Base-by-base conservation (phyloP, 2,329 filamentous ascomycete species). In the Zasmidium cellare region DNA sequence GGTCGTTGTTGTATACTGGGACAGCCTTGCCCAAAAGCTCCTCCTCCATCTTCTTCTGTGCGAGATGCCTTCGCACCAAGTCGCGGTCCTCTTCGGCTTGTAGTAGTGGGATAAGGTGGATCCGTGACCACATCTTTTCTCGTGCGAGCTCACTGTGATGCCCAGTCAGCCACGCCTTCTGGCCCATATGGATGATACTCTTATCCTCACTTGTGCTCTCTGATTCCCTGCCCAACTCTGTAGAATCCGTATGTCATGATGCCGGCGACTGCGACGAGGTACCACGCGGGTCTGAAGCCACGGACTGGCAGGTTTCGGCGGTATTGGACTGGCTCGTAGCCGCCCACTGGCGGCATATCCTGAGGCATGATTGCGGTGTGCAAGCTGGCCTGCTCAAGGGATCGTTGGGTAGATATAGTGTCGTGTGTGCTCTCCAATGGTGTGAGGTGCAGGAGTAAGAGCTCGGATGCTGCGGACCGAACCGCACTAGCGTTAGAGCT, bases 101-200 rank as follows among this genome's bases (percentile, higher is more conserved):
- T 64, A 99, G 86, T 63, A 96, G 80, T 58, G 94, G 94, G 71
- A 93, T 94, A 64, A 99, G 83, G 79, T 97, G 87, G 78, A 99
- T 96, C 73, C 94, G 89, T 61, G 91, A 86, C 94, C 94, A 99
- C 86, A 96, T 94, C 83, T 97, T 99, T 74, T 99, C 94, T 69
- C 94, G 91, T 63, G 87, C 90, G 67, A 96, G 87, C 78, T 99
- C 94, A 73, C 92, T 97, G 70, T 57, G 5, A 11, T n/a, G 24
- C 23, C 20, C 28, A 23, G 60, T 69, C 59, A 67, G 64, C 20
- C 31, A 23, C 19, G 14, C 20, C 45, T n/a, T 23, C 35, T 12
- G 3, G 7, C 1, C 35, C 16, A 5, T 18, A 5, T n/a, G 23
- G 9, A 16, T 23, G 9, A 7, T 57, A 3, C 45, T 55, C 49